Evolutionary conservation across 2,329 filamentous ascomycete species (phyloP).

Genomic region (Microsporum canis): DNA sequence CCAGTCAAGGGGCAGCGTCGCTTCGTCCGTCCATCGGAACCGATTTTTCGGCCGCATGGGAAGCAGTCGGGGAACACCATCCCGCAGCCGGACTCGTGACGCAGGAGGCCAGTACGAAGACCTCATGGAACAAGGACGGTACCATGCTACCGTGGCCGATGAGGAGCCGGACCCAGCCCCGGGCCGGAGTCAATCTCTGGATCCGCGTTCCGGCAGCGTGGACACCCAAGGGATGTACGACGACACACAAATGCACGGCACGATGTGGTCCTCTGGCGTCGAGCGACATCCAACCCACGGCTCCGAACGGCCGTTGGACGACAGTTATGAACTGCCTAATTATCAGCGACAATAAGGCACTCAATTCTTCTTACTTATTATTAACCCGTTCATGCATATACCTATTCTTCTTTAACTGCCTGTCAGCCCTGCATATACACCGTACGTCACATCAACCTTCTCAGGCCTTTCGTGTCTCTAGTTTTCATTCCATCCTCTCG

Average conservation of each 20-base stretch:
- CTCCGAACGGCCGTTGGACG: not conserved
- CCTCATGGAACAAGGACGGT: slow-evolving; percentile 39
- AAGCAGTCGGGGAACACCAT: slow-evolving; percentile 17
- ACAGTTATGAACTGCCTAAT: not conserved
- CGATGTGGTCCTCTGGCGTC: not conserved
- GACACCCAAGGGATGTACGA: slow-evolving; percentile 15
- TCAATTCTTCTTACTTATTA: not conserved
- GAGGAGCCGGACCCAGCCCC: not conserved
- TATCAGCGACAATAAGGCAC: not conserved
- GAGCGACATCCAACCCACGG: not conserved
- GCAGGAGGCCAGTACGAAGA: slow-evolving; percentile 25
- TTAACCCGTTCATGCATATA: not conserved
- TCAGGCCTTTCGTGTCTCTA: too few species aligned
- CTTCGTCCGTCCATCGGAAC: slow-evolving; percentile 42
- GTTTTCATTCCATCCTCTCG: too few species aligned
- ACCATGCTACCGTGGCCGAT: slow-evolving; percentile 21
- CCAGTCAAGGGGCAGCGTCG: slow-evolving; percentile 18
- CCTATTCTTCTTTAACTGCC: not conserved
- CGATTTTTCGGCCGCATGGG: slow-evolving; percentile 49
- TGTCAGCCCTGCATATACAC: not conserved
- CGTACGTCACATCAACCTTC: too few species aligned
- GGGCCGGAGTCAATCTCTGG: slow-evolving; percentile 3
- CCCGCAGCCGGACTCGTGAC: not conserved
- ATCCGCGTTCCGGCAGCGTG: slow-evolving; percentile 16
- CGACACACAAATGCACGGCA: not conserved